Evolutionary conservation across 225 moss, liverwort and hornwort species (phyloP), one percentile per base, ranked within the genome.

Genomic region (Bryoerythrophyllum caledonicum): DNA sequence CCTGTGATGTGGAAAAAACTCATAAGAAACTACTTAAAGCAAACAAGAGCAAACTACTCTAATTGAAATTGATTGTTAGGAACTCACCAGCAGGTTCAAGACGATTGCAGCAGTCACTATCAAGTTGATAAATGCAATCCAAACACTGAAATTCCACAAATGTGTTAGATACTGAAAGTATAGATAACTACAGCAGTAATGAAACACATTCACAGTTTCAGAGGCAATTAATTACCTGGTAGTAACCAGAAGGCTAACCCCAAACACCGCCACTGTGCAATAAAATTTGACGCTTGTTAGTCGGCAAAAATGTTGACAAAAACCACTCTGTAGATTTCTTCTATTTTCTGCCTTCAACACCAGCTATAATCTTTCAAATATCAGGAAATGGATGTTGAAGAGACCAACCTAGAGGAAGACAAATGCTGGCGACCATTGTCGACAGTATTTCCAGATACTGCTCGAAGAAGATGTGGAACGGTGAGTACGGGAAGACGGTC

Each of bases 381-480:
- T 21, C 1, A 41, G 48, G 38, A 71, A 67, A 40, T 58, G 16
- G 20, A 72, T 72, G 8, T 68, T 43, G 30, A 34, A 24, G 41
- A 69, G 20, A 73, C 78, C 20, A 43, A 82, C 85, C 85, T 38
- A 85, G 65, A 26, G 85, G 70, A 6, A 79, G 34, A 55, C 85
- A 75, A 67, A 91, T 69, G 80, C 91, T 88, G 77, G 70, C 60
- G 59, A 77, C 68, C 6, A 89, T 86, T 60, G 89, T 84, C 51
- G 63, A 77, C 84, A 90, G 73, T 67, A 94, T 89, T 37, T 86
- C 85, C 79, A 99, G 73, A 68, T 94, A 94, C 72, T 91, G 89
- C 80, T 94, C 91, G 76, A 91, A 90, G 75, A 80, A 99, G 67
- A 93, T 86, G 80, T 99, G 91, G 82, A 93, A 93, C 19, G 93